Evolutionary conservation across 179 eudicot species (phyloP), one percentile per base, ranked within the genome.

Genomic region (Beta macrorhiza): DNA sequence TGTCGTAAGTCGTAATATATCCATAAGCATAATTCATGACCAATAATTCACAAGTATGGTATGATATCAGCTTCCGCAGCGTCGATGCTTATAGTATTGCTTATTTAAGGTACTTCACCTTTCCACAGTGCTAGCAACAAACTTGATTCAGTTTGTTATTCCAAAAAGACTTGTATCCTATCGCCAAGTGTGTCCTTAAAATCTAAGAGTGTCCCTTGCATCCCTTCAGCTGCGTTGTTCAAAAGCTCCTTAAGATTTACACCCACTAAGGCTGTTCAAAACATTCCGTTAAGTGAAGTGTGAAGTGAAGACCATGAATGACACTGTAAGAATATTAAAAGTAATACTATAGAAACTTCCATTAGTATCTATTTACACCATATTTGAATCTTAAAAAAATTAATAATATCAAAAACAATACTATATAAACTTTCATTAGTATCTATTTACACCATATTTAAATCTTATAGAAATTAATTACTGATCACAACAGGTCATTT

Each of bases 121-220:
- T 73, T 73, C n/a, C 76, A 53, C 20, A 32, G 3, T 69, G 59
- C 72, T 72, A 12, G 58, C 47, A 61, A 42, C 19, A 49, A 76
- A 6, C 65, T 29, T 72, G 19, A 52, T 2, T 14, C 57, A 42
- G 51, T 86, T 84, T 37, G 42, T 37, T 37, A 93, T 83, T 93
- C 98, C 78, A 95, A 83, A 83, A 91, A 90, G 29, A 93, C 95
- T 86, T 93, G 95, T 78, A 95, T 95, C 88, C 99, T 85, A 81
- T 95, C 98, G 49, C 99, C 99, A 74, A 78, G 82, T n/a, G 87
- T 75, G 79, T 95, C 98, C 9, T 85, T 87, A 64, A 95, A 95
- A 89, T 95, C 99, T 63, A 95, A 76, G 81, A 86, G 86, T 85
- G 90, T 90, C 76, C 97, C 98, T 82, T 93, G 90, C 77, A 83